Conservation (phyloP, 495 filamentous ascomycete species). For the Aspergillus affinis region DNA sequence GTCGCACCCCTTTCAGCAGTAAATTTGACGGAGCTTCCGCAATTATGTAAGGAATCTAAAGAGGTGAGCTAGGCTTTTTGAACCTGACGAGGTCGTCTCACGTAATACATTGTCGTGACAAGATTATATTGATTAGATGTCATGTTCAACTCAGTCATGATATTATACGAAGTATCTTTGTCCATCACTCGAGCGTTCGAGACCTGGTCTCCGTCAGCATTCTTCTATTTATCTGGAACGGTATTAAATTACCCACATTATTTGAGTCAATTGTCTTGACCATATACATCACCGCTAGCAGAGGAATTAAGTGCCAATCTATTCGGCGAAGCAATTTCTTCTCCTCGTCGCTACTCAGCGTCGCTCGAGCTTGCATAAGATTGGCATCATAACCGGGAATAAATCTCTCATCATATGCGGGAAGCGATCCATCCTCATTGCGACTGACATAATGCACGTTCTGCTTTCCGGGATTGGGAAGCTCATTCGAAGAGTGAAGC, state of each 20-base stretch:
- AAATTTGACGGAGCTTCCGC: conserved; percentile 44
- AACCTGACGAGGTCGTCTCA: conserved; percentile 2
- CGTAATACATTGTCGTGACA: conserved; percentile 30
- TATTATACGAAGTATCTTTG: conserved; percentile 35
- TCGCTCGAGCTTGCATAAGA: conserved; percentile 39
- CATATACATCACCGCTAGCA: conserved; percentile 45
- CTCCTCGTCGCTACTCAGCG: conserved; percentile 41
- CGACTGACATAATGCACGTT: neutral
- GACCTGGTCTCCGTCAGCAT: conserved; percentile 18
- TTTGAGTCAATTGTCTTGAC: conserved; percentile 43
- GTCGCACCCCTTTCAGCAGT: conserved; percentile 36
- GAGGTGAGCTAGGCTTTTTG: conserved; percentile 9
- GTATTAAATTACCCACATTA: conserved; percentile 29
- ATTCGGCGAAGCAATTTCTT: conserved; percentile 42
- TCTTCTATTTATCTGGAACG: neutral
- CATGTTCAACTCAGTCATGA: conserved; percentile 40
- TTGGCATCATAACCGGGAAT: conserved; percentile 42
- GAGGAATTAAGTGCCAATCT: conserved; percentile 46
- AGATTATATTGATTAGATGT: conserved; percentile 31
- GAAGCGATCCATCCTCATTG: neutral
- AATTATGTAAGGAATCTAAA: conserved; percentile 46
- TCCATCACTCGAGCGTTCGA: conserved; percentile 45
- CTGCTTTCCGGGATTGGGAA: neutral
- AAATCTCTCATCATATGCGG: conserved; percentile 12
- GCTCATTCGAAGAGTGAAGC: neutral